Base-by-base conservation (phyloP, 768 basidiomycete genomes). In the Xerocomus brunneocitrinus region DNA sequence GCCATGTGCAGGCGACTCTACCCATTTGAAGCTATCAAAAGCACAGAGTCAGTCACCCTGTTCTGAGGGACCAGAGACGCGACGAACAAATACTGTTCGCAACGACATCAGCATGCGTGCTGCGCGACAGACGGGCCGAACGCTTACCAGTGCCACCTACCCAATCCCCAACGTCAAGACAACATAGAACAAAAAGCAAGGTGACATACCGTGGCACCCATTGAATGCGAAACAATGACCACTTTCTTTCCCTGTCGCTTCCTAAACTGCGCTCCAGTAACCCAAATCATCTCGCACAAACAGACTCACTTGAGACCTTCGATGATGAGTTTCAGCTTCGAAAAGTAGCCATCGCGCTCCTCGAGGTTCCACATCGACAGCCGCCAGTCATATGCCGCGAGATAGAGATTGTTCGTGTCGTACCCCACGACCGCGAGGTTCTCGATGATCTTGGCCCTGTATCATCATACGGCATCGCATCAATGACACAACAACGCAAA, bases 351-450 rank as follows among this genome's bases (percentile, higher is more conserved):
- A 64, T 95, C 93, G 16, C 93, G 83, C 59, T 86, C 86, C 72
- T 99, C 93, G 3, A 98, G 81, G 66, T 99, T 98, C 68, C 82
- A 86, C 68, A 83, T 91, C 13, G 89, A 90, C 32, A 91, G 65
- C 38, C 89, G 79, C 95, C 94, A 98, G 62, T 97, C 94, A 63
- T 97, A 97, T 13, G 90, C 82, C 1, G 89, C 89, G 4, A 92
- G 77, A 64, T 84, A 77, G 32, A 95, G 72, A 59, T 93, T 94
- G 61, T 94, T 91, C 0, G 90, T 89, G 61, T 98, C 95, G 62
- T 98, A 98, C 63, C 87, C 88, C 19, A 98, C 80, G 1, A 87
- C 91, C 0, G 95, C 94, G 2, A 98, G 78, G 60, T 99, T 98
- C 70, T 98, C 90, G 9, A 98, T 83, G 48, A 97, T 89, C 69